Conservation (phyloP, 75 land plant genomes). For the Pinus tabuliformis region DNA sequence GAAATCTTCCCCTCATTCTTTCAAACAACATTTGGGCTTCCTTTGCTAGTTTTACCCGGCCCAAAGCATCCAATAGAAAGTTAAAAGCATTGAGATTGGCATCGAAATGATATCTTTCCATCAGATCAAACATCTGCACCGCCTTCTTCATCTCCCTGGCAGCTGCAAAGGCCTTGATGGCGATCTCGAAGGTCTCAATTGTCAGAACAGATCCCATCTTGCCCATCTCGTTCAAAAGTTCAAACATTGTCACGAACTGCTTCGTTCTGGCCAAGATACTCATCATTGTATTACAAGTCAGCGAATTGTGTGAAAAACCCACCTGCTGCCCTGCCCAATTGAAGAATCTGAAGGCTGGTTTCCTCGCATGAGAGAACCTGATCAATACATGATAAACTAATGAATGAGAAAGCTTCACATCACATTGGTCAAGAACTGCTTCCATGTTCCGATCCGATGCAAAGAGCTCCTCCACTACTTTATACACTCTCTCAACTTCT, state of each 20-base stretch:
- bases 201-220: conserved; percentile 29
- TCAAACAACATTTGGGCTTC: conserved; percentile 58
- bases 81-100: conserved; percentile 40
- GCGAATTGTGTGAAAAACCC: conserved; percentile 40
- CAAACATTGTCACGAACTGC: conserved; percentile 62
- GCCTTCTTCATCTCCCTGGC: conserved; percentile 65
- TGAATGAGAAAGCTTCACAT: conserved; percentile 24
- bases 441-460: conserved; percentile 61
- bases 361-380: conserved; percentile 43
- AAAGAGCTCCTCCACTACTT: conserved; percentile 57
- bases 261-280: conserved; percentile 45
- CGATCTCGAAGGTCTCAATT: conserved; percentile 46
- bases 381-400: conserved; percentile 45
- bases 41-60: conserved; percentile 52
- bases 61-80: conserved; percentile 36
- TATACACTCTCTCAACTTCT: conserved; percentile 54
- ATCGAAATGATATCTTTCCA: conserved; percentile 45
- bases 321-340: conserved; percentile 47
- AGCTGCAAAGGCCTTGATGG: conserved; percentile 51
- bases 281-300: conserved; percentile 59
- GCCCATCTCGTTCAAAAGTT: conserved; percentile 60
- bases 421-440: conserved; percentile 44
- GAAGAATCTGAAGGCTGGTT: conserved; percentile 64
- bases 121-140: conserved; percentile 44
- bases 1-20: conserved; percentile 35